Conservation (phyloP, 1,139 yeast genomes). For the Scheffersomyces segobiensis region DNA sequence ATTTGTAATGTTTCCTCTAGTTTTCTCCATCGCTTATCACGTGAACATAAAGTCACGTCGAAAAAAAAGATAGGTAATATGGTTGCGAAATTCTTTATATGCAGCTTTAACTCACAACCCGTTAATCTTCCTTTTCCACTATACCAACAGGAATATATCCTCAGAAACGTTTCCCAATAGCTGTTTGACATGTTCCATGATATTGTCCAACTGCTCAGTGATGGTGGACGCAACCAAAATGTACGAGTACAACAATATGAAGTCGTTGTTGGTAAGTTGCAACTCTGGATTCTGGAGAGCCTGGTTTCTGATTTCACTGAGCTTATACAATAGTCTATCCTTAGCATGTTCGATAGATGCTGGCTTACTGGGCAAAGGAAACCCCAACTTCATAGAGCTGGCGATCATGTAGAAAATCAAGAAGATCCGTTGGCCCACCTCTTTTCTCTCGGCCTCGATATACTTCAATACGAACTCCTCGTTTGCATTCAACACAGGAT, state of each 20-base stretch:
- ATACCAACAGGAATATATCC: constrained; percentile 48
- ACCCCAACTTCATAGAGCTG: constrained; percentile 71
- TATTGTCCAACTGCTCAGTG: constrained; percentile 61
- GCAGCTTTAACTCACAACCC: not conserved
- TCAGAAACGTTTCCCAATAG: constrained; percentile 65
- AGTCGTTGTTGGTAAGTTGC: constrained; percentile 59
- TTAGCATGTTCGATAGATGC: constrained; percentile 79
- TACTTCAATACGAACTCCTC: constrained; percentile 59
- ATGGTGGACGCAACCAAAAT: constrained; percentile 70
- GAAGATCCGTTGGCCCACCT: constrained; percentile 70
- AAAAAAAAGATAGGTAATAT: not conserved
- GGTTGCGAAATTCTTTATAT: not conserved
- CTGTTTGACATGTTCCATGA: constrained; percentile 54
- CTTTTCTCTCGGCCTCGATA: constrained; percentile 61
- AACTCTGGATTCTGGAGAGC: constrained; percentile 6
- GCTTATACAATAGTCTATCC: constrained; percentile 64
- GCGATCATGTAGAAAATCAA: constrained; percentile 77
- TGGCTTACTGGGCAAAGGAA: constrained; percentile 75
- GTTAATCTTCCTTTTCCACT: constrained; percentile 1
- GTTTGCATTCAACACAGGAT: constrained; percentile 51
- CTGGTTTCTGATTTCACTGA: constrained; percentile 48
- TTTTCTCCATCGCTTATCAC: not conserved
- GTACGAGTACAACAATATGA: constrained; percentile 73
- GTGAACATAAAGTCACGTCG: not conserved
- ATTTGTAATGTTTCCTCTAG: not conserved